phyloP scores from a whole-genome alignment of 768 basidiomycete genomes.

The Termitomyces sp. region DNA sequence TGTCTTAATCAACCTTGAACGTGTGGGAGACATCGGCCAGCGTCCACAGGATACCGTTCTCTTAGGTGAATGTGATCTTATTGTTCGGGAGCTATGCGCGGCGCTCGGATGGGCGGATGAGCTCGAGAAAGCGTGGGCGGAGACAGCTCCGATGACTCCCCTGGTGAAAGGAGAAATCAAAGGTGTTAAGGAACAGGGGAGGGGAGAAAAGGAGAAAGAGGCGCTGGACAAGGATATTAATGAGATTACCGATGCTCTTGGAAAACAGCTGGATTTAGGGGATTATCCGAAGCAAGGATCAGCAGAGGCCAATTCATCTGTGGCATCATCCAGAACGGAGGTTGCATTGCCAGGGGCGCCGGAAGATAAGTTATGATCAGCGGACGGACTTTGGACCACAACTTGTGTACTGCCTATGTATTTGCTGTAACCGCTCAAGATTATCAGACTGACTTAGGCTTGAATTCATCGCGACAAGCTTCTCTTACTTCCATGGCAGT shows the following conservation, averaged over 20 bases:
- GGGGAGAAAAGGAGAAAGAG: slow-evolving; percentile 12
- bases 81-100: slow-evolving; percentile 53
- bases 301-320: background rate
- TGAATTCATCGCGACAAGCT: no score
- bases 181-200: slow-evolving; percentile 1
- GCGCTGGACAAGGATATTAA: slow-evolving; percentile 26
- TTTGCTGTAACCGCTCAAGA: background rate
- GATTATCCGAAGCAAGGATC: background rate
- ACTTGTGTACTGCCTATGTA: background rate
- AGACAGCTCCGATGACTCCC: slow-evolving; percentile 29
- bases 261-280: slow-evolving; percentile 20
- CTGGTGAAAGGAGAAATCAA: slow-evolving; percentile 19
- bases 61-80: slow-evolving; percentile 68
- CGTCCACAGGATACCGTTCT: slow-evolving; percentile 54
- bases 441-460: no score
- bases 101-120: slow-evolving; percentile 76
- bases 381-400: background rate
- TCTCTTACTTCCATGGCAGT: background rate
- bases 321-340: background rate
- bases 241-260: slow-evolving; percentile 27
- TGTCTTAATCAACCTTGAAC: slow-evolving; percentile 85
- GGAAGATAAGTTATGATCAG: background rate
- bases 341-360: background rate
- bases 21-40: slow-evolving; percentile 61
- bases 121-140: slow-evolving; percentile 48